Base-by-base conservation (phyloP, 257 asterid genomes). In the Thymus mandschuricus region DNA sequence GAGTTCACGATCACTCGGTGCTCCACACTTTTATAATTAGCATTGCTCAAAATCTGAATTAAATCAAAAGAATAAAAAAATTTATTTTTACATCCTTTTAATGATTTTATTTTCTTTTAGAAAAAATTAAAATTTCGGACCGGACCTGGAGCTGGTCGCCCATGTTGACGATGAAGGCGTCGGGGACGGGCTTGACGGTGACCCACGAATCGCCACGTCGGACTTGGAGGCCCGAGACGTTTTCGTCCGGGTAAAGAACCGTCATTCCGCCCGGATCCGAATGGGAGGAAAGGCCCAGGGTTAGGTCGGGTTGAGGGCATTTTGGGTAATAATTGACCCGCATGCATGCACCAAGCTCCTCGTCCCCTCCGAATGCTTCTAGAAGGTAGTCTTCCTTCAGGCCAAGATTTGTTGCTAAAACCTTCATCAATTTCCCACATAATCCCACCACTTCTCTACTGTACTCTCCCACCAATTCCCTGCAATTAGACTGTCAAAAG, bases 191-290 rank as follows among this genome's bases (percentile, higher is more conserved):
- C 33, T 87, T 81, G n/a, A 92, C 92, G 8, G 96, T 92, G 56
- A 87, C 66, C 98, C 98, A 92, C 0, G 61, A 7, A 40, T 73
- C 65, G 46, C 60, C 82, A 6, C 57, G 85, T 2, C 90, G 97
- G 82, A 92, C 92, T 77, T 92, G 98, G 76, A 92, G 97, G 68
- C 98, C 98, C 28, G 85, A 64, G 8, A 90, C 96, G 6, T 88
- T 72, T 1, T 79, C 82, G 2, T 93, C 98, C 10, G 98, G 96
- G 79, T 79, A 89, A 65, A 93, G 90, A 58, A 90, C 78, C 76
- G 98, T 93, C 80, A 93, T 70, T 5, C 92, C 96, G 7, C 98
- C 98, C 10, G 98, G 98, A 45, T 93, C 98, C 6, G 98, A 93
- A 64, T 93, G 98, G 33, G 97, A 38, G 0, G 98, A 90, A 40